Base-by-base conservation (phyloP, 306 rosid species). In the Senna siamea region DNA sequence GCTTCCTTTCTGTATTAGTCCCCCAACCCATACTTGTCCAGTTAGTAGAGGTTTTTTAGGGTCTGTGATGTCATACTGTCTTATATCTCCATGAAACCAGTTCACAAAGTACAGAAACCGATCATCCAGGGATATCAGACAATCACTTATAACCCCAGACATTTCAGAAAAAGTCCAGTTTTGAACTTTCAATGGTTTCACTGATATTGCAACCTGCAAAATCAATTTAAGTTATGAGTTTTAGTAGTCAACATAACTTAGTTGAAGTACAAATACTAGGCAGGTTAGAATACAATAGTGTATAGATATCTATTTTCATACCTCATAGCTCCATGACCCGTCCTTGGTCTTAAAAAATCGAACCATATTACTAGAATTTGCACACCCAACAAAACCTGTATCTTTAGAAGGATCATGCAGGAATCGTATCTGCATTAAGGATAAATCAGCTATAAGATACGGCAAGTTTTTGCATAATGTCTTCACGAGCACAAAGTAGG, bases 81-180 rank as follows among this genome's bases (percentile, higher is more conserved):
- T 86, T 74, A 94, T 87, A 84, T 94, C 97, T 12, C 98, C 97
- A 30, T 94, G 98, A 76, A 94, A 94, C 98, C 98, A 94, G 88
- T 94, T 94, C 83, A 81, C 94, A 11, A 88, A 78, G 84, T 91
- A 91, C 56, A 94, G 76, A 77, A 88, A 94, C 64, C 93, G 96
- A 60, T 91, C 98, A 64, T 94, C 97, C 9, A 94, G 94, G 15
- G 98, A 94, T 47, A 94, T 84, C 74, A 94, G 83, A 73, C 91
- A 89, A 80, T 91, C 96, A 34, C 97, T 94, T 53, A 91, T 88
- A 60, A 94, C 94, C 78, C 98, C 98, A 12, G 98, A 93, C 98
- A 94, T 84, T 78, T 94, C 96, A 13, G 97, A 96, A 78, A 93
- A 94, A 73, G 89, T 78, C 98, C 98, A 93, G 80, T 89, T 93